Conservation (phyloP, 1,284 basidiomycete genomes). For the Pseudozyma tsukubaensis region DNA sequence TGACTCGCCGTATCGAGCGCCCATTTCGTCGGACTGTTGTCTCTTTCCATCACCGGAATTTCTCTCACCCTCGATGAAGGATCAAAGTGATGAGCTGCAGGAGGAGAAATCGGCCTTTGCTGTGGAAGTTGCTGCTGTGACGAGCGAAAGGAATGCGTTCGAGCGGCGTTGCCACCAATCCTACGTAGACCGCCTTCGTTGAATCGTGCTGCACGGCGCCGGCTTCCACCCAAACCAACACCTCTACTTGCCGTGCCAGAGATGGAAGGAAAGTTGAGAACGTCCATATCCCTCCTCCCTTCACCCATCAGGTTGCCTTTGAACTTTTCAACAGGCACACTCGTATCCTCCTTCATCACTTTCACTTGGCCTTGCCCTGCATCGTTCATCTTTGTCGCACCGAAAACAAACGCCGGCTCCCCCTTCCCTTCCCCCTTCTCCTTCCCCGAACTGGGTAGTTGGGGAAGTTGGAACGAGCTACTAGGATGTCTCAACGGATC, state of each 20-base stretch:
- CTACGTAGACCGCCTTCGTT: constrained; percentile 7
- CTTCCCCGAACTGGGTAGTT: no score
- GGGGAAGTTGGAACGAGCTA: neutral
- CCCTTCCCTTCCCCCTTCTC: neutral
- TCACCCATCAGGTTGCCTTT: neutral
- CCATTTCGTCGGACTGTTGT: constrained; percentile 1
- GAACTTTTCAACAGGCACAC: constrained; percentile 4
- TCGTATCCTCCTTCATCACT: neutral
- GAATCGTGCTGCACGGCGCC: constrained; percentile 4
- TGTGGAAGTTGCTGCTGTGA: no score
- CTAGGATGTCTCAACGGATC: constrained; percentile 2
- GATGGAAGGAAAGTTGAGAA: neutral
- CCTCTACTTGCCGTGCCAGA: neutral
- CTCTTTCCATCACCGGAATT: neutral
- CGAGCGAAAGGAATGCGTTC: neutral
- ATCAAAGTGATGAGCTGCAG: no score
- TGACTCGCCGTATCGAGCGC: neutral
- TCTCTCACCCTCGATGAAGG: neutral
- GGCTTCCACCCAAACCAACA: neutral
- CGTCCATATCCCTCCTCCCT: neutral
- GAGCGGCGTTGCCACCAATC: neutral
- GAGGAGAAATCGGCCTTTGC: no score
- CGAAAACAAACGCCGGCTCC: no score
- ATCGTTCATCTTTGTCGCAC: no score
- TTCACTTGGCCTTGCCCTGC: neutral